These are phyloP conservation scores for Paecilomyces sp. DNA, from an alignment of 2,329 filamentous ascomycete genomes.

Conservation along the genomic window DNA sequence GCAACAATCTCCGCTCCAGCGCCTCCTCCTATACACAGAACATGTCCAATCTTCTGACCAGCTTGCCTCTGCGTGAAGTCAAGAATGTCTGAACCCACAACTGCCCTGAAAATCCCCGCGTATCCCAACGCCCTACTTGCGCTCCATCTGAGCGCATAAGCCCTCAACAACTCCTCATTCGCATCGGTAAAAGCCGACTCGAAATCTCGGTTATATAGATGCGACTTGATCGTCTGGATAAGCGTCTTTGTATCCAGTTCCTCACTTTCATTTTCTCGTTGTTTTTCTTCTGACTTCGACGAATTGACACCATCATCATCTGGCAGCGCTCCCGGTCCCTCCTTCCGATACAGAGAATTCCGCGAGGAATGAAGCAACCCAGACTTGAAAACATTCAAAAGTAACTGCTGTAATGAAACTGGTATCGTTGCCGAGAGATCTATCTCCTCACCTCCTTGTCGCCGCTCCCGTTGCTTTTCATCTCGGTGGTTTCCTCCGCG, in stretches of 20 bases:
- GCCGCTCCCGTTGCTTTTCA: background rate
- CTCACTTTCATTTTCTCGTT: background rate
- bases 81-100: slow-evolving; percentile 16
- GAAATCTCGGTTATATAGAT: slow-evolving; percentile 83
- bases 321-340: background rate
- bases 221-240: slow-evolving; percentile 77
- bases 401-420: slow-evolving; percentile 55
- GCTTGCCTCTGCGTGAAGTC: slow-evolving; percentile 2
- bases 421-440: slow-evolving; percentile 34
- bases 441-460: slow-evolving; percentile 7
- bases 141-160: slow-evolving; percentile 88
- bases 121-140: slow-evolving; percentile 80
- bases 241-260: slow-evolving; percentile 38
- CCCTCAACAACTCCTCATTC: slow-evolving; percentile 61
- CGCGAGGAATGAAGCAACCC: slow-evolving; percentile 47
- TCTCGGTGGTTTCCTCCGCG: background rate
- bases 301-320: background rate
- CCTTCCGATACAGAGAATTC: no score
- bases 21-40: slow-evolving; percentile 57
- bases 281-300: background rate
- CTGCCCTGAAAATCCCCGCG: slow-evolving; percentile 47
- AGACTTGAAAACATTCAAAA: slow-evolving; percentile 66
- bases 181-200: slow-evolving; percentile 62
- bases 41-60: slow-evolving; percentile 15
- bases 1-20: slow-evolving; percentile 61